Base-by-base conservation (phyloP, 2,329 filamentous ascomycete genomes). In the Fusarium denticulatum region DNA sequence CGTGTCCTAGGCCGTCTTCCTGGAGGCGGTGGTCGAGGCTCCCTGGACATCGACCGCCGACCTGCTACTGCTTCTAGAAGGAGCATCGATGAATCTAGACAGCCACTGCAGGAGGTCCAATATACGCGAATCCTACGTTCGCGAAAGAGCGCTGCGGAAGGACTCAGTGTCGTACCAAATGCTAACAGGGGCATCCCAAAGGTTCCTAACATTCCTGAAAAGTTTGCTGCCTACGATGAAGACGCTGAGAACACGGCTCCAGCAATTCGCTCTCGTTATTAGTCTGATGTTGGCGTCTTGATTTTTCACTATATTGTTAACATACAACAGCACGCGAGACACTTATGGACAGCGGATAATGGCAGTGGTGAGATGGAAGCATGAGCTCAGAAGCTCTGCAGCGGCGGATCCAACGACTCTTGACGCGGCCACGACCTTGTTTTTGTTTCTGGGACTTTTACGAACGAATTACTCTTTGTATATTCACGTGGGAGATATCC, bases 111-210 rank as follows among this genome's bases (percentile, higher is more conserved):
- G n/a, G 76, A 78, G 32, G 66, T 71, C 9, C 71, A 73, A 30
- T 69, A 73, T 39, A 69, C 72, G 12, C 76, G 79, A 20, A 72
- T 79, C 53, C 70, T 80, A 22, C 76, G 80, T 20, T 69, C 77
- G 5, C 71, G 76, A 22, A 67, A 63, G 58, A 79, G 69, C 40
- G 72, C 73, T 28, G 70, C 50, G 36, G 78, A 74, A 62, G 78
- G 81, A 37, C 78, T 87, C 57, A 80, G 81, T 32, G 81, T 86
- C 37, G 80, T 85, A 37, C 83, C 86, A 11, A 84, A 86, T 72
- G 81, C 78, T 52, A 87, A 88, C 71, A 81, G 83, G 40, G 86
- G 85, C 22, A 85, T 86, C 50, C 85, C 86, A 7, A 80, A 76
- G 34, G 82, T 87, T 49, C 84, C 86, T 30, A 79, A 79, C 39